Evolutionary conservation across 2,329 filamentous ascomycete species (phyloP), one percentile per base, ranked within the genome.

Genomic region (Polytolypa hystricis): DNA sequence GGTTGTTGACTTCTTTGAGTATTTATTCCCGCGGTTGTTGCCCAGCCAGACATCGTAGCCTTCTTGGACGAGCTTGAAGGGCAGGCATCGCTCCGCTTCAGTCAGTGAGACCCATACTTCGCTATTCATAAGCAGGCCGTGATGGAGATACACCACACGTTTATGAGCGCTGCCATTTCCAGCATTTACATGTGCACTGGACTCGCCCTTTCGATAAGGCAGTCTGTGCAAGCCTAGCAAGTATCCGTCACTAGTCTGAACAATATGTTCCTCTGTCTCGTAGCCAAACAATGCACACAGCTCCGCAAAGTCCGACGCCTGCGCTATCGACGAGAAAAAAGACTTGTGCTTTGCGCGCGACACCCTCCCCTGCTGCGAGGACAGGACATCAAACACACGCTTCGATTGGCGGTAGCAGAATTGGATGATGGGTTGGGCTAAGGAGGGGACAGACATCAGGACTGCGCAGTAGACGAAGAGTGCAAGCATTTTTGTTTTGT

Each of bases 21-120:
- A 98, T 57, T 98, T 98, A 71, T 98, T 98, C 33, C 91, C 91
- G 23, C 91, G 79, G 54, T 98, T 98, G 60, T 98, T 98, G 34
- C 91, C 91, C 43, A 98, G 70, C 84, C 91, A 98, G 46, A 96
- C 89, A 65, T 98, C 91, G 51, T 93, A 98, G 2, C 91, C 91
- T 51, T 75, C 74, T 52, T 95, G 85, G 0, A 93, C 85, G 29
- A 98, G 68, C 47, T 82, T 74, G 55, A 98, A 96, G 0, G 91
- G 85, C 26, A 98, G 67, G 47, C 82, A 89, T 48, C 87, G 74
- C 58, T 93, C 74, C 48, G 80, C 78, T 47, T 95, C 84, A 0
- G 89, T 93, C 54, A 89, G 65, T 54, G 85, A 93, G 6, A 96
- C 84, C 91, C 91, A 98, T 21, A 98, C 89, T 60, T 98, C 91